Evolutionary conservation across 352 stramenopile genomes (phyloP).

Genomic region (Globisporangium camurandrum): DNA sequence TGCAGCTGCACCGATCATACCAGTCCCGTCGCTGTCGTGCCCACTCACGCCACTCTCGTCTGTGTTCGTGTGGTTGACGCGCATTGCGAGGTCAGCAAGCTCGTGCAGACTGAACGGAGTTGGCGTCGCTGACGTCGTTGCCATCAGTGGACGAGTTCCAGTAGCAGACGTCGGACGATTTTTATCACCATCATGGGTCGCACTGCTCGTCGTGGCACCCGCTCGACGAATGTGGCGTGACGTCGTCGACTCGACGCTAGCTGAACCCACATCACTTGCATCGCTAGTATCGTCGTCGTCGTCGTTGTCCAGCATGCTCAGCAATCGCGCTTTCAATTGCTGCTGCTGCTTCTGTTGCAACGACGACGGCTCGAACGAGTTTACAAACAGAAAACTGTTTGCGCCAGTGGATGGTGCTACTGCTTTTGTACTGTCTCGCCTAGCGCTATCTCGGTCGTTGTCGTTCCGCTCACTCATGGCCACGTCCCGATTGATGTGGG

Average conservation of each 20-base stretch:
- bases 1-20: neutral
- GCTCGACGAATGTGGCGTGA: neutral
- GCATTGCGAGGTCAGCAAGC: constrained; percentile 6
- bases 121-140: neutral
- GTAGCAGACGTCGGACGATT: no score
- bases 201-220: neutral
- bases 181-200: no score
- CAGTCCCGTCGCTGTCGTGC: neutral
- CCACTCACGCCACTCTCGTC: no score
- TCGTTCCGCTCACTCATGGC: neutral
- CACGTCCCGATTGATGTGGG: neutral
- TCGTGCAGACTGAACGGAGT: constrained; percentile 5
- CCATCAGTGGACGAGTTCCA: no score
- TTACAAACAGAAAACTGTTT: neutral
- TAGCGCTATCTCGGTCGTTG: neutral
- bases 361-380: neutral
- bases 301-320: neutral
- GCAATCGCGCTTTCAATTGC: neutral
- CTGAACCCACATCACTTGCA: neutral
- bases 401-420: neutral
- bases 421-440: neutral
- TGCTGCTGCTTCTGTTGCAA: neutral
- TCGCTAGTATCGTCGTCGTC: neutral
- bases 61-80: no score
- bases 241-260: neutral